Evolutionary conservation across 2,329 filamentous ascomycete species (phyloP).

Genomic region (Leptographium wingfieldii): DNA sequence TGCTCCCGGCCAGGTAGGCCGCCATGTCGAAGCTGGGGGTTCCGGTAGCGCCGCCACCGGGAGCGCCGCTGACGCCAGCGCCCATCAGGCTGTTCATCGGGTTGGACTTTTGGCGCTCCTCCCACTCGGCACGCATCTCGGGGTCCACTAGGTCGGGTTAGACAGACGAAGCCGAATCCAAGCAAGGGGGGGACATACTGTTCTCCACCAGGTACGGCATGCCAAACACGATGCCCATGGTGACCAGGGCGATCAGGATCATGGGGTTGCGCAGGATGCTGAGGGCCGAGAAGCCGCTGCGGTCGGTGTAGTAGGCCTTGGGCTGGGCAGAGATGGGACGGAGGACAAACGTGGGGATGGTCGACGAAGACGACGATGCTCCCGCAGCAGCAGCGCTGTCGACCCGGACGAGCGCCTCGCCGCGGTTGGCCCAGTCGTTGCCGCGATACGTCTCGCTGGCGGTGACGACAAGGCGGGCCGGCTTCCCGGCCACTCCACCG

Average conservation of each 20-base stretch:
- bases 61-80: constrained; percentile 21
- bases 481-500: not conserved
- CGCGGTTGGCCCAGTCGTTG: constrained; percentile 82
- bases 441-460: constrained; percentile 80
- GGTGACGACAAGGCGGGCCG: constrained; percentile 30
- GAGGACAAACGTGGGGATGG: constrained; percentile 34
- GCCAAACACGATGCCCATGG: constrained; percentile 72
- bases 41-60: constrained; percentile 28
- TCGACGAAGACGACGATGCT: constrained; percentile 7
- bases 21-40: constrained; percentile 47
- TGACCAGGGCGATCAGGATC: constrained; percentile 83
- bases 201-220: constrained; percentile 95
- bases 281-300: constrained; percentile 66
- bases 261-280: constrained; percentile 86
- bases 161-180: not conserved
- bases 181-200: constrained; percentile 44
- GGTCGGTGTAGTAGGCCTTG: constrained; percentile 68
- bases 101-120: constrained; percentile 71
- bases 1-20: constrained; percentile 43
- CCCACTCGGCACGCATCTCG: constrained; percentile 87
- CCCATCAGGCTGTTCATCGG: constrained; percentile 48
- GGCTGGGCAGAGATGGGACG: constrained; percentile 41
- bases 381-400: constrained; percentile 18
- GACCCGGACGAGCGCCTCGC: constrained; percentile 41
- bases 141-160: constrained; percentile 61